phyloP scores from a whole-genome alignment of 139 green algal genomes.

The Pleodorina starrii region DNA sequence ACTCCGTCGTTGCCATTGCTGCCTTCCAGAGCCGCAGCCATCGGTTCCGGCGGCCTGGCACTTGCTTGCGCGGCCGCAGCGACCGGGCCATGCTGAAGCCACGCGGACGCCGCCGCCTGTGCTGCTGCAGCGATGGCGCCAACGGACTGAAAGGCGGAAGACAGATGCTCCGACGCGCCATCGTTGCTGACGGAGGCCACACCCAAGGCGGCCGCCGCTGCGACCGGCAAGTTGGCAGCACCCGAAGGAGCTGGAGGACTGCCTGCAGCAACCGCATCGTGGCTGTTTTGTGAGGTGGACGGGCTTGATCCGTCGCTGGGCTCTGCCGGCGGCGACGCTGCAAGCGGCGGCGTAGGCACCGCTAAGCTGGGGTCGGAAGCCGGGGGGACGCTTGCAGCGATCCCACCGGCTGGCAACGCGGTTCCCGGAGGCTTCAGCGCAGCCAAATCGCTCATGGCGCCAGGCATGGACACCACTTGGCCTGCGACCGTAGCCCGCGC shows the following conservation, averaged over 20 bases:
- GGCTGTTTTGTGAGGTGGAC: conserved; percentile 15
- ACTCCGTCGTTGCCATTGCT: neutral
- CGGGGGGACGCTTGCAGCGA: neutral
- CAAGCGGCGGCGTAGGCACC: conserved; percentile 29
- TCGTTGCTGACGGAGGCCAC: neutral
- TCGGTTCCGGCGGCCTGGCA: neutral
- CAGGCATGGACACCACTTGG: neutral
- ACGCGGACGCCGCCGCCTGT: neutral
- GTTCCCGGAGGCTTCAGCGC: neutral
- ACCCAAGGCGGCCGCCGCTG: neutral
- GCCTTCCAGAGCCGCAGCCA: neutral
- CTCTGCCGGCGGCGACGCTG: conserved; percentile 10
- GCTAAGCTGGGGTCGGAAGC: neutral
- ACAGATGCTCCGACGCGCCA: neutral
- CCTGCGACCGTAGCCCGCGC: neutral
- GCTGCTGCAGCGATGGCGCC: conserved; percentile 32
- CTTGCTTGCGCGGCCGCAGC: neutral
- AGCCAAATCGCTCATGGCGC: neutral
- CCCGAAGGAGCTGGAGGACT: neutral
- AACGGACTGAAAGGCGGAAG: neutral
- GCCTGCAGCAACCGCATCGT: neutral
- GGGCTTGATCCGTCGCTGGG: conserved; percentile 38
- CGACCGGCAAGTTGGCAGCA: neutral
- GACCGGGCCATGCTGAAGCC: neutral
- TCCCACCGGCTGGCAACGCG: neutral